Evolutionary conservation across 306 rosid species (phyloP).

Genomic region (Pachyrhizus erosus): DNA sequence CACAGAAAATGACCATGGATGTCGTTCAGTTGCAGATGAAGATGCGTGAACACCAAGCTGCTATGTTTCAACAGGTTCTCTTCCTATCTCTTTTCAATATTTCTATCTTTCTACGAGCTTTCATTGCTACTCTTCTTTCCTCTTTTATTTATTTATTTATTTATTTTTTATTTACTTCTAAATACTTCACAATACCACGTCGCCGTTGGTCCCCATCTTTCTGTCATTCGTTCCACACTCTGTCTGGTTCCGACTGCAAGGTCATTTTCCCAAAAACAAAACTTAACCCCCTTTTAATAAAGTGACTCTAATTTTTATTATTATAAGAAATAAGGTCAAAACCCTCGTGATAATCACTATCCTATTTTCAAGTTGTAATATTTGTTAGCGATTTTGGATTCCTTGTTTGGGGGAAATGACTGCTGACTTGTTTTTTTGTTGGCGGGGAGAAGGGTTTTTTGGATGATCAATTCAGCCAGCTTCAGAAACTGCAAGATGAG

Average conservation of each 20-base stretch:
- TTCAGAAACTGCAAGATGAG: constrained; percentile 77
- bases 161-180: background rate
- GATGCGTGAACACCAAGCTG: constrained; percentile 53
- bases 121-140: background rate
- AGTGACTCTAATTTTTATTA: background rate
- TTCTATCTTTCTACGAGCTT: background rate
- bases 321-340: background rate
- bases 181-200: background rate
- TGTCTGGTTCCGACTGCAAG: background rate
- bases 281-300: background rate
- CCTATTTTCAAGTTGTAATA: background rate
- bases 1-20: constrained; percentile 57
- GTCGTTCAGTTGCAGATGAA: constrained; percentile 58
- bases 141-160: background rate
- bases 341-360: background rate
- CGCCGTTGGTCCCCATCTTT: constrained; percentile 1
- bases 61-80: constrained; percentile 62
- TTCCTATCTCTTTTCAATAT: background rate
- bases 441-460: constrained; percentile 59
- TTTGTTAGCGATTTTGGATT: background rate
- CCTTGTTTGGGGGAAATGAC: background rate
- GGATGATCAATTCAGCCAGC: constrained; percentile 82
- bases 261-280: constrained; percentile 11
- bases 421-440: background rate
- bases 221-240: background rate